Conservation (phyloP, 495 filamentous ascomycete genomes). For the Ramalina intermedia region DNA sequence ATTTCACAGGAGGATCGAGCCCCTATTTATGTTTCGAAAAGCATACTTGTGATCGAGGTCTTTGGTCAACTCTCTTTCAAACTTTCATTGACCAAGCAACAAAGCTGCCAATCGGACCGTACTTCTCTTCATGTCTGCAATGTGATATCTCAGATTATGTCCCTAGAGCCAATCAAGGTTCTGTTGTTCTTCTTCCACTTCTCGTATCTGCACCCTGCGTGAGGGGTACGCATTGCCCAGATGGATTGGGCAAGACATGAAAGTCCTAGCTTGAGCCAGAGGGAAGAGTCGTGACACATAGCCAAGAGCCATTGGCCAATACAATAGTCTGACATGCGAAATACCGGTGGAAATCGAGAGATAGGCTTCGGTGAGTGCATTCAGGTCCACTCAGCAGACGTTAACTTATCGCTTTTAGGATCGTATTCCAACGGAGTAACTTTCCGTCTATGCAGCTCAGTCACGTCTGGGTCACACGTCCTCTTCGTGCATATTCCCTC, state of each 20-base stretch:
- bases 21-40: constrained; percentile 15
- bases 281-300: background rate
- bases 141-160: background rate
- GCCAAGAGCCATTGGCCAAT: background rate
- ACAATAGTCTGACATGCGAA: background rate
- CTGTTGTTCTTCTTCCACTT: background rate
- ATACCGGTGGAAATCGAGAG: background rate
- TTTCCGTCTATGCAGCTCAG: constrained; percentile 5
- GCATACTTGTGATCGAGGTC: constrained; percentile 4
- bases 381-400: constrained; percentile 6
- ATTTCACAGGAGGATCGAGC: background rate
- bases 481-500: constrained; percentile 1
- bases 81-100: background rate
- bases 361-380: background rate
- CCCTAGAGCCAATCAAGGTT: background rate
- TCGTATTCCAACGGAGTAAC: background rate
- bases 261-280: background rate
- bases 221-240: background rate
- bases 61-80: background rate
- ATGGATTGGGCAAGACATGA: background rate
- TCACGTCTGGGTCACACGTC: constrained; percentile 4
- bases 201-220: constrained; percentile 1
- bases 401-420: constrained; percentile 9
- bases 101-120: background rate
- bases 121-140: background rate